A percentile compares a stretch with the other conserved stretches of the same genome.
Evolutionary conservation across 2,329 filamentous ascomycete genomes (phyloP).

Genomic region (Incumbomyces lentus): DNA sequence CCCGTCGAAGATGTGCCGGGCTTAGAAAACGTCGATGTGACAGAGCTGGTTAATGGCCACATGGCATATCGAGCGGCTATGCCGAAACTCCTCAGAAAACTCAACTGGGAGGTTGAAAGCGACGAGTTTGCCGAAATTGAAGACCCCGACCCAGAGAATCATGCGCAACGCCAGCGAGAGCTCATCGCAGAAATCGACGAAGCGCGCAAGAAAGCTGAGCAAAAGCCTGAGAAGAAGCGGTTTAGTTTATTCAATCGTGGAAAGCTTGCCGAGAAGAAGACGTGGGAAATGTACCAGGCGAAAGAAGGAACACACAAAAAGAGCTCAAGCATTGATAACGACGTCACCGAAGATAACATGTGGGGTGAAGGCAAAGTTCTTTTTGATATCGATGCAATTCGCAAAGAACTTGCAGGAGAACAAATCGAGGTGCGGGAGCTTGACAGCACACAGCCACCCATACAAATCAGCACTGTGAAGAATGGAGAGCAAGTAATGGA

Average conservation of each 20-base stretch:
- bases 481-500: conserved; percentile 19
- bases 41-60: conserved; percentile 74
- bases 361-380: conserved; percentile 49
- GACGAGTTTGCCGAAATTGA: conserved; percentile 96
- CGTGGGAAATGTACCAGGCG: conserved; percentile 92
- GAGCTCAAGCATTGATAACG: background rate
- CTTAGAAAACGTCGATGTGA: conserved; percentile 82
- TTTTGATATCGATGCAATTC: conserved; percentile 92
- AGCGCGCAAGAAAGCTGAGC: conserved; percentile 75
- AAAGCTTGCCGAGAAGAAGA: conserved; percentile 60
- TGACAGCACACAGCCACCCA: conserved; percentile 77
- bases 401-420: conserved; percentile 69
- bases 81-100: conserved; percentile 74
- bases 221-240: conserved; percentile 59
- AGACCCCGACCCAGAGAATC: conserved; percentile 91
- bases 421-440: conserved; percentile 65
- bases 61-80: conserved; percentile 95
- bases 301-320: conserved; percentile 9
- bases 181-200: conserved; percentile 95
- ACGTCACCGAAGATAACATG: conserved; percentile 30
- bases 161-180: conserved; percentile 75
- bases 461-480: conserved; percentile 51
- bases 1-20: conserved; percentile 65
- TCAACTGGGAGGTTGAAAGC: conserved; percentile 82
- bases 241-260: conserved; percentile 76